Evolutionary conservation across 1,139 yeast genomes (phyloP), one percentile per base, ranked within the genome.

Genomic region (Zygoascus meyerae): DNA sequence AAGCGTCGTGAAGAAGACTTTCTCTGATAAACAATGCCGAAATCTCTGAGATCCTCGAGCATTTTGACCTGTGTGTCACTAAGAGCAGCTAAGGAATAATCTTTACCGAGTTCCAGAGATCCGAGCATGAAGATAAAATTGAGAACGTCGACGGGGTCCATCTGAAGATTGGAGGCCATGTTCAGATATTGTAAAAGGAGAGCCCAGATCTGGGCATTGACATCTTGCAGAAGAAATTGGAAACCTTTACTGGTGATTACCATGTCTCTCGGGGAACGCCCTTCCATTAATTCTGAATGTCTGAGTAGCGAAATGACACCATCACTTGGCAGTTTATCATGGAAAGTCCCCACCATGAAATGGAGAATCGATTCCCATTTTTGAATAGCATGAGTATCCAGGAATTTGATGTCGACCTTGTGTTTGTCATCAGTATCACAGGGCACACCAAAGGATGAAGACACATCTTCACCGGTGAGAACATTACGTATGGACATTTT

Each of bases 341-440:
- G 34, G 1, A 31, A 16, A n/a, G 96, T 86, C 2, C 97, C 97
- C 40, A 92, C 98, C 97, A 92, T 92, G 67, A 83, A 92, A 71
- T 94, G 98, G 57, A 94, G 72, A 56, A 94, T 92, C 5, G 87
- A 80, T 63, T 94, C 98, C 98, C 98, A 92, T 60, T 85, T 86
- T 42, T 75, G 77, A 7, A 87, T 77, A 9, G 97, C 95, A 68
- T 87, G 89, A 37, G 72, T 72, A 59, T 89, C 95, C 43, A 92
- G 69, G 58, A 83, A 84, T 33, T 74, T 73, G 28, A 79, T 66
- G 43, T 79, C 81, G 1, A 86, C 83, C 42, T 69, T 69, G 50
- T 77, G 75, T 55, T 74, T 78, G 47, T 70, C 69, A 32, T 69
- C 72, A 7, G 72, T 67, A 29, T 73, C 78, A 45, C 76, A 73